A percentile compares a stretch with the other conserved stretches of the same genome.
Conservation (phyloP, 225 moss, liverwort and hornwort genomes). For the Sphagnum tenellum region DNA sequence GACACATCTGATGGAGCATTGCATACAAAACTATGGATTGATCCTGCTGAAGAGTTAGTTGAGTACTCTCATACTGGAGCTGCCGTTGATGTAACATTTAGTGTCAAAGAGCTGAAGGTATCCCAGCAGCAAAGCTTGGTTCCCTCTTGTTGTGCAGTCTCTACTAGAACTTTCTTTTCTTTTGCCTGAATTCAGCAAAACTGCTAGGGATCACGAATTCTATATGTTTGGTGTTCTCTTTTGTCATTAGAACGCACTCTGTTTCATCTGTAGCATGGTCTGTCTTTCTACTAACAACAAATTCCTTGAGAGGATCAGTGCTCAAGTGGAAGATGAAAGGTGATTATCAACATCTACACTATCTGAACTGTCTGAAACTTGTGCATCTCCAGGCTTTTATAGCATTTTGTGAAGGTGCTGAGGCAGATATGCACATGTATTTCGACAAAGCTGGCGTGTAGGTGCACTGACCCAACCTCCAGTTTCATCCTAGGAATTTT, state of each 20-base stretch:
- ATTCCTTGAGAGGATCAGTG: too few species aligned
- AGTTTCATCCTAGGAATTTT: not conserved
- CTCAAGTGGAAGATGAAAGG: too few species aligned
- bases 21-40: constrained; percentile 98
- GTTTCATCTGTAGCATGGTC: too few species aligned
- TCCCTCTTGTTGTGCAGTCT: not conserved
- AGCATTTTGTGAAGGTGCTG: constrained; percentile 92
- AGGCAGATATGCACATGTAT: constrained; percentile 88
- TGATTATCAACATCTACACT: too few species aligned
- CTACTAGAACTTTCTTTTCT: too few species aligned
- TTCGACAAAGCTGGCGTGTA: constrained; percentile 98
- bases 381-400: constrained; percentile 65
- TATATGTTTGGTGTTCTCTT: too few species aligned
- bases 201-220: too few species aligned
- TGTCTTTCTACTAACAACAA: too few species aligned
- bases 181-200: too few species aligned
- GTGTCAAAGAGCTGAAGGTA: constrained; percentile 91
- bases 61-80: constrained; percentile 76
- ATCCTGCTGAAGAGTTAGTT: constrained; percentile 85
- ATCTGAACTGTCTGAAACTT: not conserved
- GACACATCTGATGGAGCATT: constrained; percentile 74
- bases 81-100: constrained; percentile 88
- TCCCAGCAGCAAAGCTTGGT: not conserved
- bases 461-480: constrained; percentile 5
- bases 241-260: too few species aligned